Conservation (phyloP, 495 filamentous ascomycete species). For the Podospora anserina region DNA sequence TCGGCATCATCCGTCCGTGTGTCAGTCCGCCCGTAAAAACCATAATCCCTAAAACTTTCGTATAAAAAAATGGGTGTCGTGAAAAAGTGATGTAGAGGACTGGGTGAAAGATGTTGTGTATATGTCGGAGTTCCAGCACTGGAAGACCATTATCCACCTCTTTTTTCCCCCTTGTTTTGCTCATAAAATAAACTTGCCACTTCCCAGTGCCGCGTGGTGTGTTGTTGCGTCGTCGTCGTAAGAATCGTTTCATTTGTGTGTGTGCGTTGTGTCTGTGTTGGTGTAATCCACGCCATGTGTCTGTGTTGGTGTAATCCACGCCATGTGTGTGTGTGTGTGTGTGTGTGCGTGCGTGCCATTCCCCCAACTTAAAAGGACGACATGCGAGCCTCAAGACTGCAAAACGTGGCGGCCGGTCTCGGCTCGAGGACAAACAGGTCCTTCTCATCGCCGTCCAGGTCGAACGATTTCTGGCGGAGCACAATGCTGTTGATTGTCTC, state of each 20-base stretch:
- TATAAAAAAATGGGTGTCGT: background rate
- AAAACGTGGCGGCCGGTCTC: slow-evolving; percentile 52
- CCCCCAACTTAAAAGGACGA: slow-evolving; percentile 27
- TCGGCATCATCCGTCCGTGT: background rate
- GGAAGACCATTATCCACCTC: slow-evolving; percentile 2
- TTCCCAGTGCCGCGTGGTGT: slow-evolving; percentile 10
- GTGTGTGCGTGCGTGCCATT: no score
- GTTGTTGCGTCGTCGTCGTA: background rate
- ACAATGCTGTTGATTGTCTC: slow-evolving; percentile 53
- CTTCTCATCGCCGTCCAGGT: slow-evolving; percentile 48
- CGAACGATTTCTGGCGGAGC: slow-evolving; percentile 43
- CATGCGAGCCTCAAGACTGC: slow-evolving; percentile 54
- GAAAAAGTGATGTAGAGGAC: background rate
- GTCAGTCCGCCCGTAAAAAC: background rate
- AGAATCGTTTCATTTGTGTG: slow-evolving; percentile 5
- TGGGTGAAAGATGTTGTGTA: background rate
- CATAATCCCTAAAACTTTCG: background rate
- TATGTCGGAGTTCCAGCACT: slow-evolving; percentile 9
- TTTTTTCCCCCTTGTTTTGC: background rate
- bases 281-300: background rate
- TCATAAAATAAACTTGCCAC: slow-evolving; percentile 3
- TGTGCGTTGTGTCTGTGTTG: background rate
- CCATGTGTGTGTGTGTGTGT: background rate
- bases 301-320: background rate
- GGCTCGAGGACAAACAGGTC: slow-evolving; percentile 54